Evolutionary conservation across 306 rosid species (phyloP).

Genomic region (Cicer arietinum): DNA sequence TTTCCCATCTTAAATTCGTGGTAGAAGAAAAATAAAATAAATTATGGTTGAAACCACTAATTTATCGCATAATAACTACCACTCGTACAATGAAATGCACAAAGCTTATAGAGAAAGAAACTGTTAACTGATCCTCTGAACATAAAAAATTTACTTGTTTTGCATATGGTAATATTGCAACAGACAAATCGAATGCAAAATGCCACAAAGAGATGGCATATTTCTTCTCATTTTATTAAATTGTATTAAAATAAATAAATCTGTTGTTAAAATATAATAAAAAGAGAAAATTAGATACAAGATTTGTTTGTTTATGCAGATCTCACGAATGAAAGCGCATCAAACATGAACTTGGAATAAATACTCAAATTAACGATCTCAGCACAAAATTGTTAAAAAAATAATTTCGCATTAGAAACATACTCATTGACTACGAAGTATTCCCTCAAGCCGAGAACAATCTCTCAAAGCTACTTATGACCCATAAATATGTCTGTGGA

Average conservation of each 20-base stretch:
- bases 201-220: neutral
- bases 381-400: too few relatives aligned
- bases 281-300: too few relatives aligned
- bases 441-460: slow-evolving; percentile 50
- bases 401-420: too few relatives aligned
- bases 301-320: too few relatives aligned
- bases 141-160: neutral
- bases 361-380: too few relatives aligned
- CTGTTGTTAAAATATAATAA: too few relatives aligned
- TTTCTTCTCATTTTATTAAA: too few relatives aligned
- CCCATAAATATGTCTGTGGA: slow-evolving; percentile 90
- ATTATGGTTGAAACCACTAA: neutral
- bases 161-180: neutral
- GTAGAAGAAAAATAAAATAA: neutral
- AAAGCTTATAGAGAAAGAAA: neutral
- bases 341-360: too few relatives aligned
- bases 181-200: neutral
- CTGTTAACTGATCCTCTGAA: neutral
- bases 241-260: too few relatives aligned
- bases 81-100: neutral
- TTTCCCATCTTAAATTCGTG: neutral
- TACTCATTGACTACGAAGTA: neutral
- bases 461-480: slow-evolving; percentile 46
- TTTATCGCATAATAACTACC: neutral
- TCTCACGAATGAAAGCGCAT: too few relatives aligned